A percentile compares a stretch with the other conserved stretches of the same genome.
These are phyloP conservation scores for Alloteropsis angusta DNA, from an alignment of 202 grass and related monocot genomes.

Conservation along the genomic window DNA sequence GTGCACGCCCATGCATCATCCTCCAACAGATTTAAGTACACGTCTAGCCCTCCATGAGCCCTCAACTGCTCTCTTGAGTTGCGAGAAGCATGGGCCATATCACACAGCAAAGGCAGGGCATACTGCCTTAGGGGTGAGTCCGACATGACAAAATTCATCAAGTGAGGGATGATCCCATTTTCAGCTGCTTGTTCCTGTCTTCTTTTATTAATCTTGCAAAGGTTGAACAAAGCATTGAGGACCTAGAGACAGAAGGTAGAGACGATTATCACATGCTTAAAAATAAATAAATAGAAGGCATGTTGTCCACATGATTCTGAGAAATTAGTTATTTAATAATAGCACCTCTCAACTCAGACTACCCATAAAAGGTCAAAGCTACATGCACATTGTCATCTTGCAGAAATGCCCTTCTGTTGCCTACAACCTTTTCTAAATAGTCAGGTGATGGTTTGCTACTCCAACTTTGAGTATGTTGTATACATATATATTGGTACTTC, in stretches of 20 bases:
- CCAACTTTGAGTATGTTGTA: background rate
- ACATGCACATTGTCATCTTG: background rate
- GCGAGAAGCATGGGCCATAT: constrained; percentile 98
- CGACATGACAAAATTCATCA: constrained; percentile 97
- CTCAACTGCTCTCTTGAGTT: constrained; percentile 94
- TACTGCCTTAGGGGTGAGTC: constrained; percentile 87
- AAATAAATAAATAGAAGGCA: constrained; percentile 12
- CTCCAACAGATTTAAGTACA: constrained; percentile 83
- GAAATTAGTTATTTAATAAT: background rate
- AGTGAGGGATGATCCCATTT: constrained; percentile 98
- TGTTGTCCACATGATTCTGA: background rate
- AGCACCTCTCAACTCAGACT: background rate
- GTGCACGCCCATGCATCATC: constrained; percentile 89
- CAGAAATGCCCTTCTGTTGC: background rate
- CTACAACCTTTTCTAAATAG: background rate
- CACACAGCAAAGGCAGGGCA: constrained; percentile 87
- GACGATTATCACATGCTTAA: constrained; percentile 17
- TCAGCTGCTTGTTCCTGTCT: constrained; percentile 97
- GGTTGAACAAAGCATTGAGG: constrained; percentile 89
- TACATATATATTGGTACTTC: background rate
- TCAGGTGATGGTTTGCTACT: background rate
- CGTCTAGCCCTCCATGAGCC: constrained; percentile 87
- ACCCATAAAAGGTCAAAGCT: background rate
- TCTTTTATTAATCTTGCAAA: constrained; percentile 99
- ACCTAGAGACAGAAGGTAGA: constrained; percentile 44